A percentile compares a stretch with the other conserved stretches of the same genome.
phyloP scores from a whole-genome alignment of 768 basidiomycete genomes.

The Amanita muscaria region DNA sequence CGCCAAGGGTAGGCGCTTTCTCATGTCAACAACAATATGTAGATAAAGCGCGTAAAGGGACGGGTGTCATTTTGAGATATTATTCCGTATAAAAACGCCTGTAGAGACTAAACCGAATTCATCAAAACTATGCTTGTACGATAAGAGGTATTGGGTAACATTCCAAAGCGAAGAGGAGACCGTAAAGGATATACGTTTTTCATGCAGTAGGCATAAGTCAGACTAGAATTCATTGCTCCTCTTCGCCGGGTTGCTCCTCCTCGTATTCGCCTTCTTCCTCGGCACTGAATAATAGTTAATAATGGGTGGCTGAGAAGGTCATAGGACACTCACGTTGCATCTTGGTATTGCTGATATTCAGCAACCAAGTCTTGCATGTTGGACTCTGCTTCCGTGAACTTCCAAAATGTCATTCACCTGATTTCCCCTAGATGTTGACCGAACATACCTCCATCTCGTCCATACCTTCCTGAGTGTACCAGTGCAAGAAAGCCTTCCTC shows the following conservation, averaged over 20 bases:
- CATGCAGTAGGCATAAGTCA: conserved; percentile 1
- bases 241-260: conserved; percentile 59
- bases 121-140: conserved; percentile 9
- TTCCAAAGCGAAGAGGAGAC: conserved; percentile 8
- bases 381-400: conserved; percentile 97
- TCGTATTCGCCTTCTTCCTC: conserved; percentile 89
- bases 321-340: conserved; percentile 65
- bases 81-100: conserved; percentile 4
- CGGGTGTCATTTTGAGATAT: too few relatives aligned
- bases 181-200: conserved; percentile 10
- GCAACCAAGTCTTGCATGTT: conserved; percentile 99
- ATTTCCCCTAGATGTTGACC: not conserved
- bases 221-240: conserved; percentile 32
- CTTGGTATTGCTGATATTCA: conserved; percentile 96
- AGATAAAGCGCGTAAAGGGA: too few relatives aligned
- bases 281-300: conserved; percentile 32
- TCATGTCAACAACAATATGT: too few relatives aligned
- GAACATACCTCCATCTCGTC: conserved; percentile 82
- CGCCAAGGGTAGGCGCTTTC: too few relatives aligned
- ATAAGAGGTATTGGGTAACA: conserved; percentile 8
- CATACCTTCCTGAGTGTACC: conserved; percentile 99
- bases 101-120: conserved; percentile 4
- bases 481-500: conserved; percentile 97
- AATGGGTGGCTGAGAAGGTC: not conserved
- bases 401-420: conserved; percentile 5